A percentile compares a stretch with the other conserved stretches of the same genome.
phyloP scores from a whole-genome alignment of 2,329 filamentous ascomycete genomes.

The Verticillium nonalfalfae region DNA sequence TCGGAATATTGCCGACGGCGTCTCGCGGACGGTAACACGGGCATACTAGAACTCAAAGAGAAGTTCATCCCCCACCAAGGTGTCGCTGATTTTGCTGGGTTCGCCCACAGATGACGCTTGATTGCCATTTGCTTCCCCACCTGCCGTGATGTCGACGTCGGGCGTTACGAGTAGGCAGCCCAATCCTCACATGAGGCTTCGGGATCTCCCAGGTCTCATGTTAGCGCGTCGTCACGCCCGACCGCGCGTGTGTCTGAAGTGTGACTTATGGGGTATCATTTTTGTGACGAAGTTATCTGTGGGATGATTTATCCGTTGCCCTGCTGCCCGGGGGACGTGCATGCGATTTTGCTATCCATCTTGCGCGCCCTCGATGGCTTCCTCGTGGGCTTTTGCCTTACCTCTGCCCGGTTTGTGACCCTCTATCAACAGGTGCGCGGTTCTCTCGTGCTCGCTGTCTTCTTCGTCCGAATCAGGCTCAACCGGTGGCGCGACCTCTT shows the following conservation, averaged over 20 bases:
- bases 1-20: conserved; percentile 41
- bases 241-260: neutral
- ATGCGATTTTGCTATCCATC: neutral
- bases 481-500: conserved; percentile 28
- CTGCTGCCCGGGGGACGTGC: neutral
- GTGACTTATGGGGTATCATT: neutral
- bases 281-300: neutral
- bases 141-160: neutral
- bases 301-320: conserved; percentile 3
- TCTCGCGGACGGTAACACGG: conserved; percentile 52
- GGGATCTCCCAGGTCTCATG: too few species aligned
- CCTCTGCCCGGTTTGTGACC: conserved; percentile 34
- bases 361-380: neutral
- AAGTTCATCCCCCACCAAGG: conserved; percentile 62
- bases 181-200: too few species aligned
- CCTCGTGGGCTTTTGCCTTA: conserved; percentile 1
- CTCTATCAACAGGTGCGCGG: conserved; percentile 40
- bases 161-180: neutral
- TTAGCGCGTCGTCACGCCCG: neutral
- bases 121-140: conserved; percentile 63
- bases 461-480: conserved; percentile 10
- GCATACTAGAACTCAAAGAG: conserved; percentile 53
- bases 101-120: conserved; percentile 71
- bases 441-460: conserved; percentile 19
- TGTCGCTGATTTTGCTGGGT: conserved; percentile 76